Evolutionary conservation across 768 basidiomycete species (phyloP), one percentile per base, ranked within the genome.

Genomic region (Roridomyces roridus): DNA sequence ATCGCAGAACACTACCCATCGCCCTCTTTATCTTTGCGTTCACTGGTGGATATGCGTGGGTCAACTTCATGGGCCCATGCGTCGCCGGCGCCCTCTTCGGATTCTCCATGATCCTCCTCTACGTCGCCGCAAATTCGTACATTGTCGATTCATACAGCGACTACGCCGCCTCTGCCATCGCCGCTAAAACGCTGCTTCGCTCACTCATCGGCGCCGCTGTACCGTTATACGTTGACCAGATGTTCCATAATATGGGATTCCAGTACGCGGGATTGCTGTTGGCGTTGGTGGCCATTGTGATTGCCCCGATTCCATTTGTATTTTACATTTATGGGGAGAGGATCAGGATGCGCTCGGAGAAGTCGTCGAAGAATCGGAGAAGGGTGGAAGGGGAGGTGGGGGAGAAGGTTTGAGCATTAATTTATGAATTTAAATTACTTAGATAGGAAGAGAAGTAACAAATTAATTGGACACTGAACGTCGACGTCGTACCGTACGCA

Each of bases 1-100:
- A n/a, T n/a, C n/a, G n/a, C 59, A 76, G 74, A 31, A 50, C 77
- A 20, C 69, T 80, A n/a, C 72, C 79, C 18, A 41, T 68, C 11
- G 73, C 76, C 6, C 69, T 80, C 11, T 77, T 80, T 67, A 69
- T 78, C 43, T 77, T 82, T 55, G 77, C 77, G 2, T 77, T 77
- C 64, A 77, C 77, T 11, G 77, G 77, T 15, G 77, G 69, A n/a
- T 79, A 75, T 57, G 42, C 60, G 12, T 63, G 59, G 54, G 75
- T 80, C 0, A 72, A 77, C 62, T 79, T 73, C 70, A 76, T 77
- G 6, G 72, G 68, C 10, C 72, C 73, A 15, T 75, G 73, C 42
- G 68, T 77, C 35, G 66, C 75, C 8, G 75, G 76, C 18, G 66
- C 65, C 35, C 50, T 77, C 35, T 76, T 79, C 51, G 78, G 78